Conservation (phyloP, 169 alveolate species). For the Theileria parva region DNA sequence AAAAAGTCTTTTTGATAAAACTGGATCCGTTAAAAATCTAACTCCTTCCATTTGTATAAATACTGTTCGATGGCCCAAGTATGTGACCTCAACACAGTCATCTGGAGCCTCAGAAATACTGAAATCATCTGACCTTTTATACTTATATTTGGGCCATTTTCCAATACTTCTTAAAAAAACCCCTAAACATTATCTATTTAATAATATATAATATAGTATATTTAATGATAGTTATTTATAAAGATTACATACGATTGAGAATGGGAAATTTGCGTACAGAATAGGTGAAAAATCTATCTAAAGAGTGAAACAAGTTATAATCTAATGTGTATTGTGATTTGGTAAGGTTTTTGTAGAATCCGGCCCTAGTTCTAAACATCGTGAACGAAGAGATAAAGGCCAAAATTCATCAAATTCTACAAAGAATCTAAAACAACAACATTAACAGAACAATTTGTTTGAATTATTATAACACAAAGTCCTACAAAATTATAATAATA, state of each 20-base stretch:
- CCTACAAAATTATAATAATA: no score
- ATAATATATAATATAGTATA: neutral
- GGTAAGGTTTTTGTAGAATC: no score
- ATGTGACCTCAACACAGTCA: conserved; percentile 33
- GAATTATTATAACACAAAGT: no score
- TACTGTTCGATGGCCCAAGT: conserved; percentile 62
- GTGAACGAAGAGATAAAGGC: no score
- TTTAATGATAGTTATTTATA: neutral
- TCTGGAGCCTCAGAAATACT: neutral
- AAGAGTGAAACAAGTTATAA: neutral
- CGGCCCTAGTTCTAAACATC: no score
- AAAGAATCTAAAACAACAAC: no score
- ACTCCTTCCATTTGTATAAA: conserved; percentile 57
- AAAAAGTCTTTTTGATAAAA: conserved; percentile 46
- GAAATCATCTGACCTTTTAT: neutral
- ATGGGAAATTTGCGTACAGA: conserved; percentile 5
- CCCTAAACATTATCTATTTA: neutral
- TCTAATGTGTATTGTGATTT: conserved; percentile 4
- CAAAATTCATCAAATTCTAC: no score
- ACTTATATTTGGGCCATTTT: conserved; percentile 29
- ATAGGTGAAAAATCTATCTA: neutral
- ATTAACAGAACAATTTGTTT: no score
- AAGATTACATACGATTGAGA: neutral
- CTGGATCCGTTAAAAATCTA: conserved; percentile 53
- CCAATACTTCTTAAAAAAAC: conserved; percentile 4